Base-by-base conservation (phyloP, 495 filamentous ascomycete genomes). In the Xylaria castorea region DNA sequence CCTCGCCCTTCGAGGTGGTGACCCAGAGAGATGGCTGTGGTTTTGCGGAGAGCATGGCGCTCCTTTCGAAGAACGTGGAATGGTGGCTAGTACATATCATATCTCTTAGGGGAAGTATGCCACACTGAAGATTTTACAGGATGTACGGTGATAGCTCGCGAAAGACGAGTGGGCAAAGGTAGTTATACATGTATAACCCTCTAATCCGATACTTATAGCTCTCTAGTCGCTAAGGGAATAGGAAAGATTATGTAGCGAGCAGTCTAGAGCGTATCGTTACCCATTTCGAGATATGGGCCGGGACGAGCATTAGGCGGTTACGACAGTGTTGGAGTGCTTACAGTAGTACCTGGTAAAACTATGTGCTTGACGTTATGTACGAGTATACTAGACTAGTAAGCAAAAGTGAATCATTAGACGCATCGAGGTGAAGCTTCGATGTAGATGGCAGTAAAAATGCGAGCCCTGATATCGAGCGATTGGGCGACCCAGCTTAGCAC, bases 1-100 rank as follows among this genome's bases (percentile, higher is more conserved):
- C 30, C 83, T 95, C 60, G 92, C 92, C 1, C 94, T 93, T 42
- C 82, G 96, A 70, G 20, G 91, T 78, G 86, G 95, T 66, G 95
- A 93, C 78, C 92, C 92, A 78, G 94, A 95, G 77, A 91, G 93
- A 80, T 88, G 88, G 0, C 68, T 93, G 14, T 94, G 91, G 92
- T 89, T 94, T 76, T 92, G 91, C 12, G 93, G 92, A 4, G 92
- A 95, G 78, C 92, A 94, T 81, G 92, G 91, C 16, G 89, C 91
- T 25, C 92, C 92, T 30, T 92, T 93, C 76, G 87, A 91, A 42
- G 91, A 90, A 40, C 81, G 92, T 55, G 91, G 92, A 2, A 94
- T 91, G 2, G 90, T 90, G 11, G 91, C 91, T 0, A 91, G 91
- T 6, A 91, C 92, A 20, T 94, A 90, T 75, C 92, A 20, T 94